A percentile compares a stretch with the other conserved stretches of the same genome.
Evolutionary conservation across 139 green algal species (phyloP).

Genomic region (Volvox reticuliferus): DNA sequence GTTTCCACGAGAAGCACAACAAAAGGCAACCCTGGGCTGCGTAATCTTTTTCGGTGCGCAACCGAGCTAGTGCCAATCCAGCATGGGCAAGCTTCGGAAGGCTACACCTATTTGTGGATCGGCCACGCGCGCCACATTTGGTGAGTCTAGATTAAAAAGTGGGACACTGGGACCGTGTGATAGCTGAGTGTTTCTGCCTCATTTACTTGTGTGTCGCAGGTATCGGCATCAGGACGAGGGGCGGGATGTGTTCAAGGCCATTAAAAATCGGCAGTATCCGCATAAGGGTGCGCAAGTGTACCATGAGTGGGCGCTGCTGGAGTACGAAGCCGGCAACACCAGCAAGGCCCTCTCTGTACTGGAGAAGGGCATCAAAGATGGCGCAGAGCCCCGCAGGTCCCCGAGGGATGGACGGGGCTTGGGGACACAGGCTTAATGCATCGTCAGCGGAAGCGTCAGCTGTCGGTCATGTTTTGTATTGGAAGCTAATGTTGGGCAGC

Average conservation of each 20-base stretch:
- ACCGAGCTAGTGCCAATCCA: slow-evolving; percentile 76
- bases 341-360: slow-evolving; percentile 72
- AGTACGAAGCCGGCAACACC: slow-evolving; percentile 69
- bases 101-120: slow-evolving; percentile 85
- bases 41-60: slow-evolving; percentile 79
- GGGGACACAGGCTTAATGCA: too few species aligned
- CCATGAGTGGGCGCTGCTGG: slow-evolving; percentile 84
- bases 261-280: slow-evolving; percentile 75
- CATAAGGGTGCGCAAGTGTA: slow-evolving; percentile 69
- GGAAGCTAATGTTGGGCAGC: too few species aligned
- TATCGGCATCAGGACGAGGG: slow-evolving; percentile 80
- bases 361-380: slow-evolving; percentile 71
- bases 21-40: not conserved
- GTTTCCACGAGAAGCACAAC: not conserved
- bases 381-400: slow-evolving; percentile 68
- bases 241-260: slow-evolving; percentile 88
- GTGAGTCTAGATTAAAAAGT: slow-evolving; percentile 49
- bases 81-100: slow-evolving; percentile 68
- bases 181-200: too few species aligned
- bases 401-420: not conserved
- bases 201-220: slow-evolving; percentile 39
- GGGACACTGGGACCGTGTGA: too few species aligned
- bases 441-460: too few species aligned
- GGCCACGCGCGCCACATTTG: slow-evolving; percentile 83
- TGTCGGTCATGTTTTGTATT: too few species aligned